A percentile compares a stretch with the other conserved stretches of the same genome.
Evolutionary conservation across 768 basidiomycete species (phyloP).

Genomic region (Leccinum disarticulatum): DNA sequence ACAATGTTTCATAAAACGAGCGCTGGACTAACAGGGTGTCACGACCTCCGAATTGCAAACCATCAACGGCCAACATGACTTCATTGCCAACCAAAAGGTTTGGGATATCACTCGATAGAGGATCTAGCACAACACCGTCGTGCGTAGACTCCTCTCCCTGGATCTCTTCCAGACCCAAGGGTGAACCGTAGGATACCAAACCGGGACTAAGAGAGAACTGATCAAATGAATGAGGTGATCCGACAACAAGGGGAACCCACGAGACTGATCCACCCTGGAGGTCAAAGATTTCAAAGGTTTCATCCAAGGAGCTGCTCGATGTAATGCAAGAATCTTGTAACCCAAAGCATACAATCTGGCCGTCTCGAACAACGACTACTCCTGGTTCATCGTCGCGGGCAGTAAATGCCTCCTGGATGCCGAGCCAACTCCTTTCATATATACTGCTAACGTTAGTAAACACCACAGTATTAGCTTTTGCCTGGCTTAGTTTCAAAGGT

Average conservation of each 20-base stretch:
- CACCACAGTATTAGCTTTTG: conserved; percentile 41
- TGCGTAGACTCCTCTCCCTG: conserved; percentile 50
- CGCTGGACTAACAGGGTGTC: conserved; percentile 46
- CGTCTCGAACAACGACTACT: conserved; percentile 53
- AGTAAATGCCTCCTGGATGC: conserved; percentile 24
- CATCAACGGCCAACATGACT: conserved; percentile 69
- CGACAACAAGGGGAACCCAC: conserved; percentile 30
- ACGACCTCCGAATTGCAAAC: conserved; percentile 64
- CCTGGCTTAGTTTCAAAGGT: conserved; percentile 50
- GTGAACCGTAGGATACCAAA: conserved; percentile 41
- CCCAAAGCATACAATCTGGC: conserved; percentile 56
- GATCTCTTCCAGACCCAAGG: conserved; percentile 59
- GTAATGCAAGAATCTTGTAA: conserved; percentile 26
- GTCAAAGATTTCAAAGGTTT: conserved; percentile 46
- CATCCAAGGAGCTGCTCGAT: conserved; percentile 9
- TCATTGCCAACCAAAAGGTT: conserved; percentile 34
- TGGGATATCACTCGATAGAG: conserved; percentile 35
- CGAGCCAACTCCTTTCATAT: conserved; percentile 36
- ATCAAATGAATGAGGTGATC: background rate
- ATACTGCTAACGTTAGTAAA: conserved; percentile 66
- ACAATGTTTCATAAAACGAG: background rate
- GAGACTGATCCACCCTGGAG: conserved; percentile 64
- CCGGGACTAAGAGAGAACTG: conserved; percentile 40
- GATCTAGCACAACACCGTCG: conserved; percentile 56
- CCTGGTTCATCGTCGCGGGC: conserved; percentile 17